phyloP scores from a whole-genome alignment of 805 yeast genomes.

The Saccharomycopsis amapae region DNA sequence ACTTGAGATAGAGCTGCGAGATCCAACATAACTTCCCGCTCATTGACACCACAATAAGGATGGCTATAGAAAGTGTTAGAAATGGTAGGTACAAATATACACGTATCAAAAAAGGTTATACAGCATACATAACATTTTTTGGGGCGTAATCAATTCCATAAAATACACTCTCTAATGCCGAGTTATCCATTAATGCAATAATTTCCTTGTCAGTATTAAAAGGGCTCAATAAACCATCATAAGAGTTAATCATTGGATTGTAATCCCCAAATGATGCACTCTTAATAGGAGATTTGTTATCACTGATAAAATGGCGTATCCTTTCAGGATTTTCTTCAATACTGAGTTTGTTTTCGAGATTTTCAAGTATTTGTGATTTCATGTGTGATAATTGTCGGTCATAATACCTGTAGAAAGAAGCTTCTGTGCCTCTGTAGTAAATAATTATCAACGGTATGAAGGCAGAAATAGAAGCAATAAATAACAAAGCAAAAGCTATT shows the following conservation, averaged over 20 bases:
- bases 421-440: constrained; percentile 30
- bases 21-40: constrained; percentile 47
- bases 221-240: constrained; percentile 29
- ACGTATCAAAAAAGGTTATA: constrained; percentile 1
- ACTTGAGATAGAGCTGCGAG: constrained; percentile 49
- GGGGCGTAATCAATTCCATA: constrained; percentile 61
- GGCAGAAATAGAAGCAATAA: constrained; percentile 8
- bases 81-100: not conserved
- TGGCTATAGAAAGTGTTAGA: constrained; percentile 21
- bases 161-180: constrained; percentile 33
- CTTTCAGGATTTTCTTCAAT: not conserved
- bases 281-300: constrained; percentile 4
- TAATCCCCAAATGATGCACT: constrained; percentile 21
- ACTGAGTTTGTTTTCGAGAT: constrained; percentile 5
- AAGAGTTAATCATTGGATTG: constrained; percentile 21
- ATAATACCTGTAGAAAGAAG: constrained; percentile 28
- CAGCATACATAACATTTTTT: constrained; percentile 34
- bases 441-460: constrained; percentile 23
- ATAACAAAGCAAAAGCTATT: constrained; percentile 6
- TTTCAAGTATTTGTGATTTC: constrained; percentile 23
- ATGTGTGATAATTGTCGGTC: constrained; percentile 25
- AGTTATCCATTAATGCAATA: constrained; percentile 31
- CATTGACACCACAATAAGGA: constrained; percentile 46
- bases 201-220: constrained; percentile 33
- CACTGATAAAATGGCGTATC: not conserved